phyloP scores from a whole-genome alignment of 2,329 filamentous ascomycete genomes.

The Penicillium sp. region DNA sequence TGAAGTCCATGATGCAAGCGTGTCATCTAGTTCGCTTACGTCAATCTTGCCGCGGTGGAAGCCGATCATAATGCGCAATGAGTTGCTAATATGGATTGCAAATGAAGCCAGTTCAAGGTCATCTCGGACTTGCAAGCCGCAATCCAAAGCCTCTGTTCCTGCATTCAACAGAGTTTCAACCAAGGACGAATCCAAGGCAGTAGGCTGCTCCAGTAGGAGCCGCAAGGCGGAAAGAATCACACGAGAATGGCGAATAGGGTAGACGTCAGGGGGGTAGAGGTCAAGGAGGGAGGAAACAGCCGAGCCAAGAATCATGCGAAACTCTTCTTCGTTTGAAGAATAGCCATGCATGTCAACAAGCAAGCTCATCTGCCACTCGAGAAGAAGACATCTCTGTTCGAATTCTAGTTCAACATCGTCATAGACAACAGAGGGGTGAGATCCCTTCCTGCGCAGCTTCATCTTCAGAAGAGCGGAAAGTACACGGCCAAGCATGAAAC shows the following conservation, averaged over 20 bases:
- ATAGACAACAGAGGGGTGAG: slow-evolving; percentile 29
- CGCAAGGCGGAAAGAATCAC: slow-evolving; percentile 38
- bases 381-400: slow-evolving; percentile 30
- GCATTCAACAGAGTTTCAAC: slow-evolving; percentile 30
- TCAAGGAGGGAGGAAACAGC: slow-evolving; percentile 36
- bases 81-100: slow-evolving; percentile 33
- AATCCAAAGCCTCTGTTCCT: slow-evolving; percentile 23
- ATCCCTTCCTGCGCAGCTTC: slow-evolving; percentile 34
- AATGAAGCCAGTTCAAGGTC: slow-evolving; percentile 32
- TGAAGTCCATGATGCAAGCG: slow-evolving; percentile 38
- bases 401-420: slow-evolving; percentile 33
- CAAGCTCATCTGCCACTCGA: slow-evolving; percentile 42
- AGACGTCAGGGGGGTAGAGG: slow-evolving; percentile 31
- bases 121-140: slow-evolving; percentile 17
- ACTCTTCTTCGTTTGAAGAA: slow-evolving; percentile 30
- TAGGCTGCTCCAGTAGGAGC: slow-evolving; percentile 35
- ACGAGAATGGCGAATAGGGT: slow-evolving; percentile 42
- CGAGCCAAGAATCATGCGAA: slow-evolving; percentile 28
- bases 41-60: slow-evolving; percentile 37
- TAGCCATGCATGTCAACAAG: slow-evolving; percentile 34
- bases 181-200: slow-evolving; percentile 29
- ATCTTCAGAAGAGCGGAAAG: slow-evolving; percentile 39
- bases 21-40: slow-evolving; percentile 27
- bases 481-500: slow-evolving; percentile 41
- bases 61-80: slow-evolving; percentile 36